Base-by-base conservation (phyloP, 192 early-diverging fungal species). In the Coemansia sp. region DNA sequence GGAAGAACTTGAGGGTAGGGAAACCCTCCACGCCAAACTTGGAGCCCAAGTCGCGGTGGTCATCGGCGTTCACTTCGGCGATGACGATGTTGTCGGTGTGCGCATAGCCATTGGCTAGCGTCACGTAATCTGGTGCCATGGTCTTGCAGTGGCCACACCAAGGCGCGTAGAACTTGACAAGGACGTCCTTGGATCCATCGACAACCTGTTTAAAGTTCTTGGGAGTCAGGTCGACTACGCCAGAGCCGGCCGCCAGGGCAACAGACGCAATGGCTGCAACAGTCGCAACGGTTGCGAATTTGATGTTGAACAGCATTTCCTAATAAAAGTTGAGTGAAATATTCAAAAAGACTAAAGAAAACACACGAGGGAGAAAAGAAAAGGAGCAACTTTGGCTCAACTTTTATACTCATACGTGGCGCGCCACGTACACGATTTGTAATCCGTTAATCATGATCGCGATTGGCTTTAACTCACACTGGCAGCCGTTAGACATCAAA, bases 1-100 rank as follows among this genome's bases (percentile, higher is more conserved):
- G 87, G 88, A 98, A 96, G 90, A 92, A 95, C 79, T 95, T 96
- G 70, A 97, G 84, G 6, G 94, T 96, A 7, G 94, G 95, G 84
- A 93, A 97, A 6, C 94, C 93, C 63, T 85, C 71, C 56, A 99
- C 78, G 50, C 77, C 91, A 77, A 86, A 99, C 62, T 86, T 84
- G 54, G 69, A 76, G 37, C 94, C 97, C 17, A 96, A 80, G 62
- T 89, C 88, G 63, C 91, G 92, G 81, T 99, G 88, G 51, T 86
- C 79, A 77, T 99, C 97, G 40, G 90, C 91, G 77, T 94, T 87
- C 35, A 94, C 81, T 72, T 94, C 95, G 78, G 94, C 94, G 74
- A 99, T 95, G 51, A 97, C 84, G 27, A 99, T 85, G 68, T 92
- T 83, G 37, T 90, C 83, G 35, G 87, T 86, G 73, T 92, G 89